These are phyloP conservation scores for Phytopythium ostracodes DNA, from an alignment of 352 stramenopile species.

Conservation along the genomic window DNA sequence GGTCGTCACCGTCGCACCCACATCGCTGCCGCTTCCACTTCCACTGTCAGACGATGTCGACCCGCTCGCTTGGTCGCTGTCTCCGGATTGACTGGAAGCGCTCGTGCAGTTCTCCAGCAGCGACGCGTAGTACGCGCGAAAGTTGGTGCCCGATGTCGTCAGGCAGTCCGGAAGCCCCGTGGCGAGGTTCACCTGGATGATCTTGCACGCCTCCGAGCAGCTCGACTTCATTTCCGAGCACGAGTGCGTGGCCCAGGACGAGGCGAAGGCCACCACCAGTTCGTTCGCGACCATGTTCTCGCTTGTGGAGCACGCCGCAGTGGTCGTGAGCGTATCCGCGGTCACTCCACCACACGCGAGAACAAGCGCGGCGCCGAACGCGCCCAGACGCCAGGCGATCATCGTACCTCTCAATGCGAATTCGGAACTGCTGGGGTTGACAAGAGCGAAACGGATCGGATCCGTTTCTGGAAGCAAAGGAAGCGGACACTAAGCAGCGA, in stretches of 20 bases:
- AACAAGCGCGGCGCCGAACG: not conserved
- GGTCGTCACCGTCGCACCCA: not conserved
- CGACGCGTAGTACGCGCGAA: slow-evolving; percentile 3
- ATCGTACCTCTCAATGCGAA: not conserved
- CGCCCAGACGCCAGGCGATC: not conserved
- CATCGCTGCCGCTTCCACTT: not conserved
- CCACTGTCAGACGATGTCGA: not conserved
- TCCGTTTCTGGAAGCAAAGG: not conserved
- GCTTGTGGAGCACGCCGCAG: not conserved
- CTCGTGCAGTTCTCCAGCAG: not conserved
- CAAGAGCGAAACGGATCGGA: not conserved
- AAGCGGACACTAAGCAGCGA: not conserved
- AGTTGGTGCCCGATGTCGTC: not conserved
- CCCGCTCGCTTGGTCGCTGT: not conserved
- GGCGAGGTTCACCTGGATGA: not conserved
- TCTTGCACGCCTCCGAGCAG: slow-evolving; percentile 3
- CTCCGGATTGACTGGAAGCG: not conserved
- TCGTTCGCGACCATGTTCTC: not conserved
- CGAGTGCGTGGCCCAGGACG: not conserved
- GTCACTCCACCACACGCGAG: not conserved
- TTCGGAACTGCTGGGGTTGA: not conserved
- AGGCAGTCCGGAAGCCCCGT: not conserved
- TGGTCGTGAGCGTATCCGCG: not conserved
- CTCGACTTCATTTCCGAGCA: not conserved
- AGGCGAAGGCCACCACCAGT: not conserved